Percentiles rank a stretch among this genome's conserved stretches.
Evolutionary conservation across 2,329 filamentous ascomycete genomes (phyloP).

Genomic region (Talaromyces sp.): DNA sequence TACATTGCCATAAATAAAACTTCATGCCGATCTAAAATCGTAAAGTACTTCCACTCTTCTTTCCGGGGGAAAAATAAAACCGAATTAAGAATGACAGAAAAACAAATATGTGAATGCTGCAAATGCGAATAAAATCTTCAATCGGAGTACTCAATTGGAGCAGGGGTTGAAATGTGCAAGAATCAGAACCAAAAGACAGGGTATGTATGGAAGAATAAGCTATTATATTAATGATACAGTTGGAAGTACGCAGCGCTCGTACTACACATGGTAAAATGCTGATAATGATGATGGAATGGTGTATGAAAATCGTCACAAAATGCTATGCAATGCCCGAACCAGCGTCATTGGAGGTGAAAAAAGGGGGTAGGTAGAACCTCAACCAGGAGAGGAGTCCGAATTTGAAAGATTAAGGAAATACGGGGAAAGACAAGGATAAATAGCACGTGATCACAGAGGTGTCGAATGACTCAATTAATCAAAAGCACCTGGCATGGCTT

Average conservation of each 20-base stretch:
- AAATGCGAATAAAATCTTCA: not conserved
- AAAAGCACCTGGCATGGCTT: conserved; percentile 17
- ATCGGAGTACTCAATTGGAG: not conserved
- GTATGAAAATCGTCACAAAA: conserved; percentile 5
- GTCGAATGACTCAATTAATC: not conserved
- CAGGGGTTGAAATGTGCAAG: not conserved
- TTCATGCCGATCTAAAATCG: not conserved
- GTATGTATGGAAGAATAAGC: conserved; percentile 1
- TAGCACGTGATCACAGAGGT: not conserved
- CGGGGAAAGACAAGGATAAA: not conserved
- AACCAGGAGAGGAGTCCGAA: not conserved
- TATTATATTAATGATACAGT: conserved; percentile 9
- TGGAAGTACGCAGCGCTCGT: not conserved
- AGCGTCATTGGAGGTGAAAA: conserved; percentile 4
- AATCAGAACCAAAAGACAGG: not conserved
- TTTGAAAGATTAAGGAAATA: not conserved
- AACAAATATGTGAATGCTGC: not conserved
- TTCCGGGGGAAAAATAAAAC: not conserved
- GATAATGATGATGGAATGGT: not conserved
- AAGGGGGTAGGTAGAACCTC: not conserved
- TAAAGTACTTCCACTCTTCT: not conserved
- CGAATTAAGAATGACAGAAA: not conserved
- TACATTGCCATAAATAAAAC: not conserved
- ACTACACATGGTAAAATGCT: not conserved
- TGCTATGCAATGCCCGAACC: conserved; percentile 12